Evolutionary conservation across 805 yeast species (phyloP).

Genomic region (Candida arabinofermentans): DNA sequence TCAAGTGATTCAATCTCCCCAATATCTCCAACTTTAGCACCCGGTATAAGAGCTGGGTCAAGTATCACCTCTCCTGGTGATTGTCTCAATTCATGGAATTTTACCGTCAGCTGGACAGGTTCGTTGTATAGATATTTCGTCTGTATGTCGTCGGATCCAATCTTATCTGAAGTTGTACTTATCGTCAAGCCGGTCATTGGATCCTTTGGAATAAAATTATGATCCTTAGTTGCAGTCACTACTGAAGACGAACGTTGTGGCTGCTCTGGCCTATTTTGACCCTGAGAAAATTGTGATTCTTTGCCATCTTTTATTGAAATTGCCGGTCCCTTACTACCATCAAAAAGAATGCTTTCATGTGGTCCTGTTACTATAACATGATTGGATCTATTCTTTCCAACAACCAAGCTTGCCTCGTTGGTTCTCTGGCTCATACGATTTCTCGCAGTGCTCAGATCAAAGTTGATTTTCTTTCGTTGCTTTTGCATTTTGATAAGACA

Average conservation of each 20-base stretch:
- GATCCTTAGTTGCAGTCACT: neutral
- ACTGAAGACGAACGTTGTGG: neutral
- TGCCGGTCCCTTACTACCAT: neutral
- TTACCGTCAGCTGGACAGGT: constrained; percentile 41
- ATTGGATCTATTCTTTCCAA: constrained; percentile 22
- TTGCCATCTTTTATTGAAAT: neutral
- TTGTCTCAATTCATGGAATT: constrained; percentile 65
- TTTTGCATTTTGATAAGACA: constrained; percentile 1
- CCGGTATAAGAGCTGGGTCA: constrained; percentile 56
- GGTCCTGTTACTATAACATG: constrained; percentile 17
- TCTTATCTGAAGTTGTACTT: neutral
- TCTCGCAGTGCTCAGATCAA: constrained; percentile 25
- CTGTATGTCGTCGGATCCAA: neutral
- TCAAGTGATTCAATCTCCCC: constrained; percentile 60
- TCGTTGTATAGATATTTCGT: constrained; percentile 13
- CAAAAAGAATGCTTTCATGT: constrained; percentile 6
- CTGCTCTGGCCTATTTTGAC: neutral
- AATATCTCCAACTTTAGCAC: constrained; percentile 67
- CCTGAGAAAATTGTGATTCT: neutral
- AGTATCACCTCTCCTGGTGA: constrained; percentile 58
- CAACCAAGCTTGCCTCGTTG: constrained; percentile 31
- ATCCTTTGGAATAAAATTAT: neutral
- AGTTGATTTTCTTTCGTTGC: constrained; percentile 23
- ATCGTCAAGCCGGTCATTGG: neutral
- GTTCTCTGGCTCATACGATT: constrained; percentile 29